Conservation (phyloP, 148 eudicot genomes). For the Nepenthes mirabilis region DNA sequence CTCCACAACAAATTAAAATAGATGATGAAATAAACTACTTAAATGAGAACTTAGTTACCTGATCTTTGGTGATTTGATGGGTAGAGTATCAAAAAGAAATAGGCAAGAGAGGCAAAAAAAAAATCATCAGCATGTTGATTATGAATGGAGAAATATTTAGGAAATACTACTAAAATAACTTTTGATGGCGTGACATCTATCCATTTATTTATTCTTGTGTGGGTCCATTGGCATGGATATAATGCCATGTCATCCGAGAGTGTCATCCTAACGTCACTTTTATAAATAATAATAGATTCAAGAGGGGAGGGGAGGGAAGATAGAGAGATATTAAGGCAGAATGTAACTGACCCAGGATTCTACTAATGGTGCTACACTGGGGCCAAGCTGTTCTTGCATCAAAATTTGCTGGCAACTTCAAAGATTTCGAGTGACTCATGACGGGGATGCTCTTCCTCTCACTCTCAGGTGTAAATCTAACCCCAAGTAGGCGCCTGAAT, state of each 20-base stretch:
- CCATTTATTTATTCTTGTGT: too few species aligned
- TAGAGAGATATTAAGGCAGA: conserved; percentile 1
- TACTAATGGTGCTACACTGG: conserved; percentile 65
- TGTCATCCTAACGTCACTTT: too few species aligned
- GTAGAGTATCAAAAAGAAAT: conserved; percentile 7
- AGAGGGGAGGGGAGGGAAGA: background rate
- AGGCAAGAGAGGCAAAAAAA: background rate
- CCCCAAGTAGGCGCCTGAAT: conserved; percentile 81
- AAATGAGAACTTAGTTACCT: conserved; percentile 24
- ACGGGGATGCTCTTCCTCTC: conserved; percentile 36
- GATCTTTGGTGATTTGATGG: conserved; percentile 26
- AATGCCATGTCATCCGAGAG: too few species aligned
- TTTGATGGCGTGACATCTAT: too few species aligned
- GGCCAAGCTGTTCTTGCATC: conserved; percentile 85
- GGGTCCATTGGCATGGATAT: too few species aligned
- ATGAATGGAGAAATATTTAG: too few species aligned
- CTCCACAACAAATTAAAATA: too few species aligned
- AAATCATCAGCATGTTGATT: background rate
- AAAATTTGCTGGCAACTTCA: conserved; percentile 54
- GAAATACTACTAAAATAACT: too few species aligned
- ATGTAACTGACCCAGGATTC: conserved; percentile 58
- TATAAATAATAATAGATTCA: too few species aligned
- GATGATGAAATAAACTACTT: background rate
- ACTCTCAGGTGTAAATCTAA: conserved; percentile 42
- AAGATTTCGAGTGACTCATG: conserved; percentile 33